Evolutionary conservation across 768 basidiomycete species (phyloP).

Genomic region (Udeniomyces megalosporus): DNA sequence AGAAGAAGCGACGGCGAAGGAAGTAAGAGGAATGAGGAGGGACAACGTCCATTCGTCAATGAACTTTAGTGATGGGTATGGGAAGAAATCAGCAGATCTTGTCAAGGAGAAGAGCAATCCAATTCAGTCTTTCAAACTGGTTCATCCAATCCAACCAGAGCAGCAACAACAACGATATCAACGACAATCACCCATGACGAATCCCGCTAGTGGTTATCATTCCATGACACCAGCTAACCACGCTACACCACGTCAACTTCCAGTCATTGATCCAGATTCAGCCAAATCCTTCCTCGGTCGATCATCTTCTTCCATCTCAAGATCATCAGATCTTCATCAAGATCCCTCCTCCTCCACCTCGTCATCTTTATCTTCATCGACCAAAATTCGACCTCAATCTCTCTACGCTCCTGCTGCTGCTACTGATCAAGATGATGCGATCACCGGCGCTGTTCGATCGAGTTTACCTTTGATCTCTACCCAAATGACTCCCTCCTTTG

Average conservation of each 20-base stretch:
- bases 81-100: neutral
- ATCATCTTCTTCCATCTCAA: neutral
- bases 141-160: neutral
- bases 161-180: neutral
- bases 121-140: too few relatives aligned
- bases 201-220: neutral
- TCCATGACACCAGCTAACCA: neutral
- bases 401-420: neutral
- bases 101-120: neutral
- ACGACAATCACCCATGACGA: neutral
- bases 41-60: neutral
- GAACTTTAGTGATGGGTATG: neutral
- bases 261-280: slow-evolving; percentile 3
- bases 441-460: neutral
- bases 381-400: neutral
- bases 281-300: slow-evolving; percentile 1
- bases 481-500: neutral
- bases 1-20: neutral
- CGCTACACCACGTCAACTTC: neutral
- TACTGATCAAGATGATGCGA: neutral
- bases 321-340: too few relatives aligned
- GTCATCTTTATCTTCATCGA: neutral
- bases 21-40: neutral
- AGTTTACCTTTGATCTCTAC: neutral
- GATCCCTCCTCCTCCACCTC: neutral